These are phyloP conservation scores for Niveomyces coronatus DNA, from an alignment of 2,329 filamentous ascomycete genomes.

Conservation along the genomic window DNA sequence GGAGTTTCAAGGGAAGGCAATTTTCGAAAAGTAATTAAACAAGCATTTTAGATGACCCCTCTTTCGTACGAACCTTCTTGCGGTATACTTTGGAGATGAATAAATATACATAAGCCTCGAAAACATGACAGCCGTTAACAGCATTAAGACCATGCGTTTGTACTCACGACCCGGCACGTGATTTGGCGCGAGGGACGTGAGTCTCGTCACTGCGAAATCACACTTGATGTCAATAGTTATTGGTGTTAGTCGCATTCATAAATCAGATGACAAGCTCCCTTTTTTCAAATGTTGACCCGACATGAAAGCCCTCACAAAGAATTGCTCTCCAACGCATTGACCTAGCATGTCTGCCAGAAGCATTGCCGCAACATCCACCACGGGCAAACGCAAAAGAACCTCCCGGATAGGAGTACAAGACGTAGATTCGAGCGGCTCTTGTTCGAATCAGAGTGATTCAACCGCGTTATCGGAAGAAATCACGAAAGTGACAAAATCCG, in stretches of 20 bases:
- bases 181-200: constrained; percentile 9
- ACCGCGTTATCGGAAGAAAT: constrained; percentile 6
- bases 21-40: too few species aligned
- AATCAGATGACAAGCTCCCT: background rate
- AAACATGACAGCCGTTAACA: background rate
- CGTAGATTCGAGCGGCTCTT: background rate
- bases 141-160: background rate
- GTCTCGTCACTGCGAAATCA: background rate
- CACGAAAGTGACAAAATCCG: background rate
- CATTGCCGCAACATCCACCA: background rate
- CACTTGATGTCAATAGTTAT: background rate
- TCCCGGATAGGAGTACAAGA: background rate
- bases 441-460: background rate
- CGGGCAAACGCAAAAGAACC: constrained; percentile 4
- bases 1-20: too few species aligned
- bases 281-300: background rate
- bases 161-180: constrained; percentile 7
- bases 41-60: too few species aligned
- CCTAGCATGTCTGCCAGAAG: background rate
- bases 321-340: too few species aligned
- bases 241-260: too few species aligned
- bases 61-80: too few species aligned
- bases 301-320: background rate
- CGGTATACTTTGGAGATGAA: too few species aligned
- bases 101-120: too few species aligned